These are phyloP conservation scores for Cardamine resedifolia DNA, from an alignment of 345 rosid genomes.

Conservation along the genomic window DNA sequence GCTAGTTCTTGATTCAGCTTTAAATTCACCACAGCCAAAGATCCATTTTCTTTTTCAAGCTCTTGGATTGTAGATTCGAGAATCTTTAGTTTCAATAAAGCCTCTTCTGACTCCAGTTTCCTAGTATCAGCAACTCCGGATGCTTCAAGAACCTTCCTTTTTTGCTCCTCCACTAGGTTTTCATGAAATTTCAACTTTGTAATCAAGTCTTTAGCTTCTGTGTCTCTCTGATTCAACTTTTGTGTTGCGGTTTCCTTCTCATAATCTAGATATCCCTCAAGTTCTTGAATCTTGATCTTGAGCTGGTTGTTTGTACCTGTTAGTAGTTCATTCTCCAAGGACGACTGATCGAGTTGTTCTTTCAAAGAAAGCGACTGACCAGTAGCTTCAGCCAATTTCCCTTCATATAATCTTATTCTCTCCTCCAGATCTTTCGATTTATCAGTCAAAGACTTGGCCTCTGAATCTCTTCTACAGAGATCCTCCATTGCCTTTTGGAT, in stretches of 20 bases:
- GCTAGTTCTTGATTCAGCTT: conserved; percentile 72
- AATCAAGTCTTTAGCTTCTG: conserved; percentile 54
- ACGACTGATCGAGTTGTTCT: conserved; percentile 63
- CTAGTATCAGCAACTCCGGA: conserved; percentile 49
- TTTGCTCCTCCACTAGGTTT: conserved; percentile 48
- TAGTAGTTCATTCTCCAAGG: conserved; percentile 60
- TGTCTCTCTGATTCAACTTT: conserved; percentile 49
- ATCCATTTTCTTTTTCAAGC: conserved; percentile 68
- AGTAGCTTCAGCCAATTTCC: conserved; percentile 54
- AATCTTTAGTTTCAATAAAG: conserved; percentile 48
- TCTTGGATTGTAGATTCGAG: conserved; percentile 58
- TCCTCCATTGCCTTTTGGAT: conserved; percentile 53
- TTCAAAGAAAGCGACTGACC: conserved; percentile 53
- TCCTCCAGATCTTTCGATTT: conserved; percentile 58
- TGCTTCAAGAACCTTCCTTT: conserved; percentile 56
- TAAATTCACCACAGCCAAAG: conserved; percentile 71
- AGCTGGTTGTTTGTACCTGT: conserved; percentile 70
- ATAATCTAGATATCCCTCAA: conserved; percentile 53
- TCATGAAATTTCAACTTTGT: conserved; percentile 52
- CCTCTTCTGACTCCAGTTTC: conserved; percentile 59
- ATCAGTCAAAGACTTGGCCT: conserved; percentile 58
- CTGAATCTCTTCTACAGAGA: conserved; percentile 55
- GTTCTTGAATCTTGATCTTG: conserved; percentile 65
- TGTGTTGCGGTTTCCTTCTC: conserved; percentile 33
- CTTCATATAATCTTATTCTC: conserved; percentile 54